Base-by-base conservation (phyloP, 257 asterid genomes). In the Voacanga thouarsii region DNA sequence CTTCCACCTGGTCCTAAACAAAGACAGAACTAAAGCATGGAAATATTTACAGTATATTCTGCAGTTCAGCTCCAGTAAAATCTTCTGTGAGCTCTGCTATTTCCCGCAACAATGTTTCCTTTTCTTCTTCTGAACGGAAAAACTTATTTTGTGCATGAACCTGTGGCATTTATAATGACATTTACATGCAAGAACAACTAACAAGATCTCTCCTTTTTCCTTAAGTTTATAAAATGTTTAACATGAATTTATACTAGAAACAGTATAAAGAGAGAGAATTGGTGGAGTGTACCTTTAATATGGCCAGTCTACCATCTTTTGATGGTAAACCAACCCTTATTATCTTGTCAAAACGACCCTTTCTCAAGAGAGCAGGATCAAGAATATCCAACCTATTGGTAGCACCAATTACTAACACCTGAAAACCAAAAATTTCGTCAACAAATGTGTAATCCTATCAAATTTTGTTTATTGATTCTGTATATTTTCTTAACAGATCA, bases 331-430 rank as follows among this genome's bases (percentile, higher is more conserved):
- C 99, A 84, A 96, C 97, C 85, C 99, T 94, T 77, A 93, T 88
- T 81, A 96, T 93, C 87, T 90, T 96, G 93, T 96, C 99, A 79
- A 96, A 96, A 33, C 99, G 97, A 56, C 99, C 99, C 81, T 96
- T 96, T 79, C 99, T 87, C 81, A 96, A 78, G 77, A 96, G 93
- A 81, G 99, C 99, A 74, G 99, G 98, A 84, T 96, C 98, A 77
- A 96, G 97, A 87, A 96, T 96, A 86, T 96, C 99, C 88, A 96
- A 84, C 82, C 98, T 90, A 87, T 96, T 96, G 76, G 99, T 96
- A 71, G 99, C 99, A 70, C 99, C 99, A 87, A 96, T 93, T 77
- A 96, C 87, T 81, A 96, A 79, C 37, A 96, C 98, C 99, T 92
- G 90, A 86, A 51, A 73, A 72, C 83, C 49, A 80, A 49, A 77